phyloP scores from a whole-genome alignment of 2,329 filamentous ascomycete genomes.

The Stagonosporopsis cucurbitacearum region DNA sequence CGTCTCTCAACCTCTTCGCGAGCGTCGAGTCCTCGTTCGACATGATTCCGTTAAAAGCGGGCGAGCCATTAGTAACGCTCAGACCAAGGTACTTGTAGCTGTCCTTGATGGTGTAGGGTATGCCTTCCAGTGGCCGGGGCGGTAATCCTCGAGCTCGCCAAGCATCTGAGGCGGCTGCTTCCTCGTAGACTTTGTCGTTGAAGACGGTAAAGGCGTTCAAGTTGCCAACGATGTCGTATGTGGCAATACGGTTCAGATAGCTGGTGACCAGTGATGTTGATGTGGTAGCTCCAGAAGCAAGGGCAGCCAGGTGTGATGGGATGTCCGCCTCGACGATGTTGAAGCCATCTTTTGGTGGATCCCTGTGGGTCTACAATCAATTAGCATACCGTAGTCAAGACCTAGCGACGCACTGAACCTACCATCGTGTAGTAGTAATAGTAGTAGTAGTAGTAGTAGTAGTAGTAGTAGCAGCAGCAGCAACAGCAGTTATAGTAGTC shows the following conservation, averaged over 20 bases:
- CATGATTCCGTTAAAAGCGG: slow-evolving; percentile 59
- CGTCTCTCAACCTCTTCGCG: slow-evolving; percentile 55
- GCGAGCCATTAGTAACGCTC: slow-evolving; percentile 61
- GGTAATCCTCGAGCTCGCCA: slow-evolving; percentile 49
- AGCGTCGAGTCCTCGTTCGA: slow-evolving; percentile 62
- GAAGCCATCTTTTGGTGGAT: slow-evolving; percentile 7
- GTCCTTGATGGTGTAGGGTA: slow-evolving; percentile 66
- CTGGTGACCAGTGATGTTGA: slow-evolving; percentile 55
- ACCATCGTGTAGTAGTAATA: slow-evolving; percentile 11
- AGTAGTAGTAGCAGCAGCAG: no score
- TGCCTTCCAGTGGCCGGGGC: slow-evolving; percentile 58
- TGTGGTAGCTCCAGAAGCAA: slow-evolving; percentile 50
- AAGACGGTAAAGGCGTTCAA: slow-evolving; percentile 60
- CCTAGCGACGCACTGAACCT: neutral
- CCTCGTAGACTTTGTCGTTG: slow-evolving; percentile 55
- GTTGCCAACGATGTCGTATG: slow-evolving; percentile 53
- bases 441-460: no score
- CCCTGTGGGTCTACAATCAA: neutral
- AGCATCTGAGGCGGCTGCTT: slow-evolving; percentile 57
- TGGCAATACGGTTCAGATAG: slow-evolving; percentile 57
- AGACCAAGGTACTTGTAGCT: slow-evolving; percentile 62
- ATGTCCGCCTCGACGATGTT: slow-evolving; percentile 58
- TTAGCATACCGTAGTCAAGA: neutral
- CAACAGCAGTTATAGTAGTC: no score
- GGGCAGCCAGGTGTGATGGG: slow-evolving; percentile 52